Base-by-base conservation (phyloP, 371 early-diverging fungal species). In the Lichtheimia ornata region DNA sequence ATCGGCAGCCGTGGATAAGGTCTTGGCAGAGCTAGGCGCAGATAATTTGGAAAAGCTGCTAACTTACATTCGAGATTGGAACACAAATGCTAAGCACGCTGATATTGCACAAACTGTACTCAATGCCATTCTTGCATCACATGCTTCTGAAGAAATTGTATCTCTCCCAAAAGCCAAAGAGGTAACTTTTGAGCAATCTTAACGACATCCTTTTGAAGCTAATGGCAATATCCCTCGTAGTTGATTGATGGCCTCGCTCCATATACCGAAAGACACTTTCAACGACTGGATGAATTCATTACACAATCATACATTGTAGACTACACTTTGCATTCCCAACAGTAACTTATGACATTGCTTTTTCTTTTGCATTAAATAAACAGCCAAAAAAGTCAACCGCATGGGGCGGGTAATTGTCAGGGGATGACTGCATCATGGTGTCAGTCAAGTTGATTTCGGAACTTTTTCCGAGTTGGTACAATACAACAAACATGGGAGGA, bases 11-110 rank as follows among this genome's bases (percentile, higher is more conserved):
- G 85, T 93, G 12, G 93, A 93, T 62, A 74, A 77, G n/a, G 79
- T 89, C 35, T 69, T 93, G 28, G 65, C 68, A 11, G 79, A 83
- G 30, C 55, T 93, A 41, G 79, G 80, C 0, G 53, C 58, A 3
- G 85, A 85, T 13, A 78, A 90, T 64, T 71, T 96, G 22, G 90
- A 86, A 54, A 88, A 90, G 61, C 64, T 97, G 17, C 72, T 96
- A 44, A 73, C 73, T n/a, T 97, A 91, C 69, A 82, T 94, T 53
- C 89, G 94, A 53, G 92, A 94, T 74, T 97, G 97, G 98, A 97
- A 97, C 81, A 95, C 97, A 9, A 91, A 94, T 65, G 87, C 89
- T 17, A 90, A 88, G 70, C 84, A 90, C 67, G 80, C 92, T 14
- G 74, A 78, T 41, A 72, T 90, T 42, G 95, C 97, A 5, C 97